Percentiles rank a stretch among this genome's conserved stretches.
phyloP scores from a whole-genome alignment of 164 flowering plant genomes.

The Piper betle region DNA sequence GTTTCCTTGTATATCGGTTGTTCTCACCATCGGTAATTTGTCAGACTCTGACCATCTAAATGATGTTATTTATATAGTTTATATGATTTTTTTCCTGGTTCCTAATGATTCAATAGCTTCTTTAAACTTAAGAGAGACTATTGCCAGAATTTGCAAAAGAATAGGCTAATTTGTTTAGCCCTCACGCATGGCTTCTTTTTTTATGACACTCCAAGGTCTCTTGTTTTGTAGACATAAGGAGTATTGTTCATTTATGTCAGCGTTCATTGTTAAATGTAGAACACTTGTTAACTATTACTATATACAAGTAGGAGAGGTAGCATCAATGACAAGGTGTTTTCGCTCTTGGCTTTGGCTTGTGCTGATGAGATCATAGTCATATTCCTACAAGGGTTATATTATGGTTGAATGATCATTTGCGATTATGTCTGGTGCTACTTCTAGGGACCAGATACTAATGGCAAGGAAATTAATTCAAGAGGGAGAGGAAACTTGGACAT shows the following conservation, averaged over 20 bases:
- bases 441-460: slow-evolving; percentile 57
- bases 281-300: too few species aligned
- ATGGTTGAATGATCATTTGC: neutral
- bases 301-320: neutral
- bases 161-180: too few species aligned
- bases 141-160: too few species aligned
- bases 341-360: neutral
- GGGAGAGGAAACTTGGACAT: slow-evolving; percentile 61
- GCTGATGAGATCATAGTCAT: neutral
- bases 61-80: too few species aligned
- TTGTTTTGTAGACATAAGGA: too few species aligned
- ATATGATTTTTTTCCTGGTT: too few species aligned
- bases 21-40: slow-evolving; percentile 62
- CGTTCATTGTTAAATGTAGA: neutral
- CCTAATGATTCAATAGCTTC: too few species aligned
- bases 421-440: neutral
- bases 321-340: neutral
- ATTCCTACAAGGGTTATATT: neutral
- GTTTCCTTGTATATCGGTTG: slow-evolving; percentile 79
- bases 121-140: too few species aligned
- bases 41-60: neutral
- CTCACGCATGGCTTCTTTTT: neutral
- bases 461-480: slow-evolving; percentile 71
- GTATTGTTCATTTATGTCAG: neutral
- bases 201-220: too few species aligned